Percentiles rank a stretch among this genome's conserved stretches.
Conservation (phyloP, 352 stramenopile species). For the Pythium coloratum region DNA sequence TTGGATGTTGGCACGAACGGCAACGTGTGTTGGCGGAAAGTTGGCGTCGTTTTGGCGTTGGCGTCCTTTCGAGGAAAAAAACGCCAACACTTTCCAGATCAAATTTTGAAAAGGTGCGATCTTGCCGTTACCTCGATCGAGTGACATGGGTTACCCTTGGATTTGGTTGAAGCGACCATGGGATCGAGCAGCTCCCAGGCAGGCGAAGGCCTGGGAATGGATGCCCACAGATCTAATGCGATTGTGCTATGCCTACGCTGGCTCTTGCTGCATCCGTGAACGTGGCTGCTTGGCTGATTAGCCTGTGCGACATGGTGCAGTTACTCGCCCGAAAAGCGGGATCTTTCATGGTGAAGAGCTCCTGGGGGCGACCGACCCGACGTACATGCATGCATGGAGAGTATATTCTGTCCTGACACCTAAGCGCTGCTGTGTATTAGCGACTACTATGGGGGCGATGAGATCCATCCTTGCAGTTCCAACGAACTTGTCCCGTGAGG, state of each 20-base stretch:
- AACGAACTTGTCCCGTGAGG: no score
- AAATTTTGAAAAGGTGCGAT: slow-evolving; percentile 2
- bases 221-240: neutral
- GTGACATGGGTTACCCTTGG: neutral
- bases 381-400: slow-evolving; percentile 14
- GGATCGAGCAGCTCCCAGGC: neutral
- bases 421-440: slow-evolving; percentile 16
- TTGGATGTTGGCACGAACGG: neutral
- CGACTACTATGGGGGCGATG: slow-evolving; percentile 4
- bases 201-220: no score
- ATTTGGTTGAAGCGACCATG: neutral
- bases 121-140: slow-evolving; percentile 7
- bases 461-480: neutral
- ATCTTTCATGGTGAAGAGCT: neutral
- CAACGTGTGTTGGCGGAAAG: slow-evolving; percentile 8
- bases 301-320: neutral
- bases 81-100: neutral
- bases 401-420: slow-evolving; percentile 30
- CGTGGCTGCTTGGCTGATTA: neutral
- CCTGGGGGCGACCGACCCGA: neutral
- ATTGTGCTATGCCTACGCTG: neutral
- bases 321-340: neutral
- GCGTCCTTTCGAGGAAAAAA: slow-evolving; percentile 1
- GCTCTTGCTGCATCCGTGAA: neutral
- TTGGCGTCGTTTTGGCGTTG: neutral